phyloP scores from a whole-genome alignment of 2,329 filamentous ascomycete species.

The Pyrenochaeta sp. region DNA sequence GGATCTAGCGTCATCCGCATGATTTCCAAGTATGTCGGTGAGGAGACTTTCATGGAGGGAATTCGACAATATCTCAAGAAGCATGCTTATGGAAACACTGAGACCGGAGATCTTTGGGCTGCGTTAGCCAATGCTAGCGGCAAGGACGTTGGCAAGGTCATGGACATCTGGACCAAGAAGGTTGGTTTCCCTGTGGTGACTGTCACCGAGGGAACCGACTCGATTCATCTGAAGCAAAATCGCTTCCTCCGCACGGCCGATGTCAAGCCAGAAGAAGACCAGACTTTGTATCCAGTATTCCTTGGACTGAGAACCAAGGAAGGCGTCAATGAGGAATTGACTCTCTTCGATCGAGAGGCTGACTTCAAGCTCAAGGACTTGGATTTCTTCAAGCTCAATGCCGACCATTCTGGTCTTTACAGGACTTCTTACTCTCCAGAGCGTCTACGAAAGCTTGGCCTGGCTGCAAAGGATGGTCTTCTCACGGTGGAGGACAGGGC shows the following conservation, averaged over 20 bases:
- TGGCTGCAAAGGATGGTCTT: slow-evolving; percentile 81
- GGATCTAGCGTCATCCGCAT: slow-evolving; percentile 95
- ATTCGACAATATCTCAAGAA: slow-evolving; percentile 91
- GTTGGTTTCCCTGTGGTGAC: slow-evolving; percentile 91
- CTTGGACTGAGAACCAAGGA: slow-evolving; percentile 83
- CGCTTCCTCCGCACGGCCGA: slow-evolving; percentile 92
- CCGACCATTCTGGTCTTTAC: slow-evolving; percentile 92
- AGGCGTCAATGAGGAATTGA: slow-evolving; percentile 79
- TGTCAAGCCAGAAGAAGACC: slow-evolving; percentile 90
- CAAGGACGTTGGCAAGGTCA: slow-evolving; percentile 87
- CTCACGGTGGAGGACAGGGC: slow-evolving; percentile 89
- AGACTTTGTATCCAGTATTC: slow-evolving; percentile 88
- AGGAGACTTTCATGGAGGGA: slow-evolving; percentile 91
- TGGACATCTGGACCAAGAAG: slow-evolving; percentile 97
- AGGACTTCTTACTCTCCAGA: slow-evolving; percentile 86
- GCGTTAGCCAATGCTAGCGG: slow-evolving; percentile 87
- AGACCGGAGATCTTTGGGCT: slow-evolving; percentile 89
- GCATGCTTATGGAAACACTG: slow-evolving; percentile 94
- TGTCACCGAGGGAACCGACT: slow-evolving; percentile 76
- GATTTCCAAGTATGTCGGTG: slow-evolving; percentile 94
- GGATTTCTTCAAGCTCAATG: slow-evolving; percentile 97
- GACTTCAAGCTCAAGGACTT: slow-evolving; percentile 78
- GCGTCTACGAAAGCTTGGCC: slow-evolving; percentile 84
- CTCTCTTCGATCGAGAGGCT: slow-evolving; percentile 74
- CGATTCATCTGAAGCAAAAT: slow-evolving; percentile 91